These are phyloP conservation scores for Salvia splendens DNA, from an alignment of 257 asterid species.

Conservation along the genomic window DNA sequence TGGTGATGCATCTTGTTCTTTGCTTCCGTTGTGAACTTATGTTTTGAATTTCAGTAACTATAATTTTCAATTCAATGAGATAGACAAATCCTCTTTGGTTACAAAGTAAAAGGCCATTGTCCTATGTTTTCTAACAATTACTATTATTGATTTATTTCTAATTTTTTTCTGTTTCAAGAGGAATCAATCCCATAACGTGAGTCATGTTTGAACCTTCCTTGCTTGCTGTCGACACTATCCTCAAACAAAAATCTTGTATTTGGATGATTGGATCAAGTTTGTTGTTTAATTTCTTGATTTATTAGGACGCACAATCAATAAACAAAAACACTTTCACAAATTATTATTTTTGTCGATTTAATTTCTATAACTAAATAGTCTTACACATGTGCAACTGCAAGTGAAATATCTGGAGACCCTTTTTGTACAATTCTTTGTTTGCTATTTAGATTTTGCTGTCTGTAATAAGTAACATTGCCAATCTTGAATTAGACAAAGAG, in stretches of 20 bases:
- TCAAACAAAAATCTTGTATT: background rate
- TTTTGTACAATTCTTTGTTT: too few relatives aligned
- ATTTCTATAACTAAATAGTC: too few relatives aligned
- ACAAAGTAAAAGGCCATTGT: background rate
- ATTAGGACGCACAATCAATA: background rate
- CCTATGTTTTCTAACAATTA: background rate
- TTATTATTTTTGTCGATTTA: too few relatives aligned
- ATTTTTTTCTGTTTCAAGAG: background rate
- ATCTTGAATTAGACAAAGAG: too few relatives aligned
- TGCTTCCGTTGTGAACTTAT: slow-evolving; percentile 12
- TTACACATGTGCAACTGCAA: too few relatives aligned
- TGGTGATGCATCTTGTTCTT: slow-evolving; percentile 21
- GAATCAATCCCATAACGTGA: slow-evolving; percentile 20
- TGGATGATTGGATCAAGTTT: background rate
- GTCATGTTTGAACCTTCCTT: slow-evolving; percentile 28
- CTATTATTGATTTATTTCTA: background rate
- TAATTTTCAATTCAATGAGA: background rate
- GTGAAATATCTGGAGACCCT: too few relatives aligned
- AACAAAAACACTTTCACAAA: too few relatives aligned
- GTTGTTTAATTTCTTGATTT: background rate
- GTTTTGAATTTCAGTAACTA: slow-evolving; percentile 3
- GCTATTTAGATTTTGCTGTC: too few relatives aligned
- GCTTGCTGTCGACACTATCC: slow-evolving; percentile 9
- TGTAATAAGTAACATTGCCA: too few relatives aligned
- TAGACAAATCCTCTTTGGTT: slow-evolving; percentile 4